Conservation (phyloP, 2,329 filamentous ascomycete species). For the Pestalotiopsis sp. region DNA sequence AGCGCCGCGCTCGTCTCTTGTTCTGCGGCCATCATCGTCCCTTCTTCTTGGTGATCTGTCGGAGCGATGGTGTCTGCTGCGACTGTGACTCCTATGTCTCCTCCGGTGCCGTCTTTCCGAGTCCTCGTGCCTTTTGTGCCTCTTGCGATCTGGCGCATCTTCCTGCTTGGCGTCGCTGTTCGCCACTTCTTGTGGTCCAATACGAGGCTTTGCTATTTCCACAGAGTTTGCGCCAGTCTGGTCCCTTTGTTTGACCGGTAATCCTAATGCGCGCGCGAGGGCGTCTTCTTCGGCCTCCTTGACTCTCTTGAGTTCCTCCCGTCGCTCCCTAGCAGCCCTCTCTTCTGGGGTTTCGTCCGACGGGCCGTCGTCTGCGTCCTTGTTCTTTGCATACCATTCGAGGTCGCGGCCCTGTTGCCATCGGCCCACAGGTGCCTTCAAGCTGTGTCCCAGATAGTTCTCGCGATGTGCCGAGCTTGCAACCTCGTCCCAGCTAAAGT, state of each 20-base stretch:
- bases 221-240: conserved; percentile 69
- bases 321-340: conserved; percentile 62
- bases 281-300: conserved; percentile 95
- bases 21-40: conserved; percentile 12
- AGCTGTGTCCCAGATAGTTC: conserved; percentile 84
- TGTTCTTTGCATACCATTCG: conserved; percentile 67
- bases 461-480: conserved; percentile 85
- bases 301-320: conserved; percentile 77
- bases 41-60: conserved; percentile 30
- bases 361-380: conserved; percentile 46
- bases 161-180: conserved; percentile 23
- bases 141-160: conserved; percentile 20
- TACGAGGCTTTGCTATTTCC: conserved; percentile 49
- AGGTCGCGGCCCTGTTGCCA: conserved; percentile 82
- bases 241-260: conserved; percentile 69
- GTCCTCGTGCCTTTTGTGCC: conserved; percentile 30
- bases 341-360: conserved; percentile 62
- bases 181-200: conserved; percentile 28
- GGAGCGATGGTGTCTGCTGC: conserved; percentile 24
- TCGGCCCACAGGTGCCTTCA: conserved; percentile 89
- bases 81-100: conserved; percentile 34
- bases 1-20: not conserved
- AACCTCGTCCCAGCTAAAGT: conserved; percentile 97
- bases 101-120: conserved; percentile 36
- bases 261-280: conserved; percentile 78